Evolutionary conservation across 139 green algal genomes (phyloP).

Genomic region (Chlorella vulgaris): DNA sequence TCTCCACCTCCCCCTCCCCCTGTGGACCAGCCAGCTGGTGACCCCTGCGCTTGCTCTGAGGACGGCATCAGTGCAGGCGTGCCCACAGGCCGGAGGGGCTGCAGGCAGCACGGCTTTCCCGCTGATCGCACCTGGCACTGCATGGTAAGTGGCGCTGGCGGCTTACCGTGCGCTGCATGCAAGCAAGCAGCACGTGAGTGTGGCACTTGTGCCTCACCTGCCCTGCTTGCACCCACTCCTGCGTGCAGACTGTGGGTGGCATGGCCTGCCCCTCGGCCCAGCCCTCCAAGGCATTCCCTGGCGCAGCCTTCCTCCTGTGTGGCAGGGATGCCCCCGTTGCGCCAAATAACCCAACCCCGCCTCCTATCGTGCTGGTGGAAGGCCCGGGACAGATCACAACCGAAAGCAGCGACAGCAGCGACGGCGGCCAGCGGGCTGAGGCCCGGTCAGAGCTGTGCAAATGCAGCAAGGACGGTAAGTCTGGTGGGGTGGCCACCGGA

Average conservation of each 20-base stretch:
- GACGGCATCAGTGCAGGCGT: neutral
- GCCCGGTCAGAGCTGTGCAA: neutral
- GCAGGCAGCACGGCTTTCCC: neutral
- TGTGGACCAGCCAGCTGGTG: neutral
- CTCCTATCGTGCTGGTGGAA: neutral
- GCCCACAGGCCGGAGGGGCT: neutral
- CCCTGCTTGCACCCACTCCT: neutral
- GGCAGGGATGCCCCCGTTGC: neutral
- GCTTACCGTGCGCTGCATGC: neutral
- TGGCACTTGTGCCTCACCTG: neutral
- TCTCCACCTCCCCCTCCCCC: neutral
- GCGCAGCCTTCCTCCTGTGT: slow-evolving; percentile 1
- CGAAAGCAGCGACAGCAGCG: neutral
- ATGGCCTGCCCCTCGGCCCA: neutral
- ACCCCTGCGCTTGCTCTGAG: neutral
- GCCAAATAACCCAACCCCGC: neutral
- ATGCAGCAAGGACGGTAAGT: neutral
- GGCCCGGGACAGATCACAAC: neutral
- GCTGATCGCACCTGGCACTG: neutral
- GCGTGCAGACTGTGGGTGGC: neutral
- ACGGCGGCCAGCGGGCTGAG: neutral
- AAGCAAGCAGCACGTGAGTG: neutral
- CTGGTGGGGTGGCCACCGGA: slow-evolving; percentile 4
- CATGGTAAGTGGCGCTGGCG: neutral
- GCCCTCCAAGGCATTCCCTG: neutral